Evolutionary conservation across 2,329 filamentous ascomycete species (phyloP).

Genomic region (Colletotrichum limetticola): DNA sequence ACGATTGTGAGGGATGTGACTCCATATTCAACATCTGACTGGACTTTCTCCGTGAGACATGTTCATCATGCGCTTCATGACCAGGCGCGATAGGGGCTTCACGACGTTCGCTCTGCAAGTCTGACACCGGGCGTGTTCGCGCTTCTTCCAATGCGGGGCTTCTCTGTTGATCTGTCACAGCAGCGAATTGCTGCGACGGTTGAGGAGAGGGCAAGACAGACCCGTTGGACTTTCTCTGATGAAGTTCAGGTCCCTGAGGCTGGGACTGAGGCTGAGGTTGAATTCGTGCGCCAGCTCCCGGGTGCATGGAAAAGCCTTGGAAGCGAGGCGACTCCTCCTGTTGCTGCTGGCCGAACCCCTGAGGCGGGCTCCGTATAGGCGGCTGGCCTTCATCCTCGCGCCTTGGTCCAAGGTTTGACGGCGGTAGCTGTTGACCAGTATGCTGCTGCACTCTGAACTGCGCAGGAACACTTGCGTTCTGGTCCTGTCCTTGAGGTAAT

Average conservation of each 20-base stretch:
- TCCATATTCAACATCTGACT: not conserved
- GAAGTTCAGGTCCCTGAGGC: not conserved
- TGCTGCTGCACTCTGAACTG: slow-evolving; percentile 3
- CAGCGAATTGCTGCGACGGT: not conserved
- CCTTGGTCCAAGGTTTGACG: not conserved
- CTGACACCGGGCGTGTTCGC: not conserved
- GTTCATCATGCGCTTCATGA: not conserved
- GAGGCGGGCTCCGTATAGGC: not conserved
- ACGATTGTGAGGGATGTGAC: not conserved
- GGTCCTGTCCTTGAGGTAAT: not conserved
- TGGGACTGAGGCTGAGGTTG: not conserved
- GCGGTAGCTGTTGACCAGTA: slow-evolving; percentile 1
- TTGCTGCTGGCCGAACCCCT: slow-evolving; percentile 8
- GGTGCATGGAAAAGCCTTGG: slow-evolving; percentile 9
- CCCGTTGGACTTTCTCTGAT: not conserved
- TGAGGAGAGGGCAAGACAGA: not conserved
- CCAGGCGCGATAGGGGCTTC: not conserved
- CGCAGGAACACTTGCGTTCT: not conserved
- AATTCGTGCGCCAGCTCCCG: not conserved
- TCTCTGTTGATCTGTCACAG: not conserved
- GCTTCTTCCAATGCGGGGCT: not conserved
- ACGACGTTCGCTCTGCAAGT: not conserved
- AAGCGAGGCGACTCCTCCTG: slow-evolving; percentile 2
- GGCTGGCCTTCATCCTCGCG: not conserved
- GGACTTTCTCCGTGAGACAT: not conserved